Evolutionary conservation across 495 filamentous ascomycete species (phyloP).

Genomic region (Rostrohypoxylon terebratum): DNA sequence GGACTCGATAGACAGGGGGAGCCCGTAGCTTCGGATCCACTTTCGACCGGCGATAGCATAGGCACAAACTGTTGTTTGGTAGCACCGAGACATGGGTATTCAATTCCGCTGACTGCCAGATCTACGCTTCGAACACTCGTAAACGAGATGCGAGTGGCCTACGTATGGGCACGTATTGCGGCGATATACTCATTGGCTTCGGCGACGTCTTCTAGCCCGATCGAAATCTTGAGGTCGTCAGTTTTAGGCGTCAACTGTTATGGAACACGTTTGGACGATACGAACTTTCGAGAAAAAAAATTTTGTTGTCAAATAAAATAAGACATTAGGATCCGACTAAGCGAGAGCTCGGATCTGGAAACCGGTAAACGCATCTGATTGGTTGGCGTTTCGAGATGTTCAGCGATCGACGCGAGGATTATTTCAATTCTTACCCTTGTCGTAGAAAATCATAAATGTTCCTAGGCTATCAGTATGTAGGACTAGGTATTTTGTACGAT

Average conservation of each 20-base stretch:
- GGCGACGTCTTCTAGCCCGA: background rate
- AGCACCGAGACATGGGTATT: constrained; percentile 22
- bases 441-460: background rate
- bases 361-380: constrained; percentile 9
- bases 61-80: background rate
- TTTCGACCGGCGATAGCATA: constrained; percentile 23
- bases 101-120: constrained; percentile 3
- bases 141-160: background rate
- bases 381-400: constrained; percentile 18
- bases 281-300: background rate
- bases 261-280: constrained; percentile 1
- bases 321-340: background rate
- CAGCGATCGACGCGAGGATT: constrained; percentile 26
- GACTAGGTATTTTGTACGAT: constrained; percentile 24
- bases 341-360: constrained; percentile 10
- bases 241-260: background rate
- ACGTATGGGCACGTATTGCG: constrained; percentile 13
- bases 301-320: background rate
- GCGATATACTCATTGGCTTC: background rate
- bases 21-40: constrained; percentile 18
- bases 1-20: constrained; percentile 6
- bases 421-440: constrained; percentile 14
- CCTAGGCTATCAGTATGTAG: too few species aligned
- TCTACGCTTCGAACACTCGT: constrained; percentile 2
- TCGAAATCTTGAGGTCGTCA: background rate